Percentiles rank a stretch among this genome's conserved stretches.
phyloP scores from a whole-genome alignment of 129 eudicot species.

The Artemisia argyi region DNA sequence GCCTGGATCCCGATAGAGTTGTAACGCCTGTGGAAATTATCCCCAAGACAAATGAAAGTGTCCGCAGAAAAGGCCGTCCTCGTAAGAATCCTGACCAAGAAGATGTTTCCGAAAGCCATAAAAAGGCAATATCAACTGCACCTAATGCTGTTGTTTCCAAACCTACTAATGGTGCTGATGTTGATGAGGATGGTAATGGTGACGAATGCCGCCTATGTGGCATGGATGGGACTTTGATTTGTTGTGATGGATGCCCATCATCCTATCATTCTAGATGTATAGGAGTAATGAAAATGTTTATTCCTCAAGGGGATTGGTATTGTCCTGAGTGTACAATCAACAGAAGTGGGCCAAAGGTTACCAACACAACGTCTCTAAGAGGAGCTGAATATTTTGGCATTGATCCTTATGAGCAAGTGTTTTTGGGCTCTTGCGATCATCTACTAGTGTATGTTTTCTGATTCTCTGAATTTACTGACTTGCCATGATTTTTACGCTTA shows the following conservation, averaged over 20 bases:
- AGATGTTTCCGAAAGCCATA: conserved; percentile 33
- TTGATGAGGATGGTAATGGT: conserved; percentile 72
- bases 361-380: conserved; percentile 53
- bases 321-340: conserved; percentile 87
- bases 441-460: conserved; percentile 76
- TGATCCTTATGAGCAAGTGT: conserved; percentile 78
- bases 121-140: conserved; percentile 23
- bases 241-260: conserved; percentile 98
- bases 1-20: conserved; percentile 51
- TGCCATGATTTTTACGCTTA: conserved; percentile 1
- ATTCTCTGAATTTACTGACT: not conserved
- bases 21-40: conserved; percentile 34
- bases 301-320: conserved; percentile 89
- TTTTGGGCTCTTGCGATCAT: conserved; percentile 82
- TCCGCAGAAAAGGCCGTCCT: conserved; percentile 19
- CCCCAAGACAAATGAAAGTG: conserved; percentile 35
- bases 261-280: conserved; percentile 94
- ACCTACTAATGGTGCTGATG: conserved; percentile 33
- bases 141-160: conserved; percentile 32
- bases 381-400: conserved; percentile 82
- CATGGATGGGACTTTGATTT: conserved; percentile 91
- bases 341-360: conserved; percentile 52
- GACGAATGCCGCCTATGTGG: conserved; percentile 97
- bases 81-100: conserved; percentile 55
- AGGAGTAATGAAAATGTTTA: conserved; percentile 65